Evolutionary conservation across 140 eudicot genomes (phyloP), one percentile per base, ranked within the genome.

Genomic region (Senecio squalidus): DNA sequence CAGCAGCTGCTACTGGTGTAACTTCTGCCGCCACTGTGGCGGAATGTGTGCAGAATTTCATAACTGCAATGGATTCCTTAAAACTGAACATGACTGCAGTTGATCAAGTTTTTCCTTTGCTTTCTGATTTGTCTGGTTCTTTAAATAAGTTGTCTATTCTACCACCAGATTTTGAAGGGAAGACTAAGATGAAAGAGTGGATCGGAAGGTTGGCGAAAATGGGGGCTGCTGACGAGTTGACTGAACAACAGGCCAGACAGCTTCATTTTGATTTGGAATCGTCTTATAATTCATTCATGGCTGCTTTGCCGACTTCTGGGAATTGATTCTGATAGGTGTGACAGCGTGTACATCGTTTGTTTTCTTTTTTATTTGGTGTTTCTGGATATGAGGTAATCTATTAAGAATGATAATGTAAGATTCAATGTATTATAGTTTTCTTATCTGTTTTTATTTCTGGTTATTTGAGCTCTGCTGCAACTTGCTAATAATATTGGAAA

Each of bases 201-300:
- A 70, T 89, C 27, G 86, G 63, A 5, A 67, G 95, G 73, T 24
- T 89, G 58, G 72, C 89, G 1, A 89, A 89, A 79, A 90, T 86
- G 94, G 90, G 95, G 44, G 94, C 94, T 16, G 77, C 97, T 1
- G 94, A 90, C 74, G 94, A 90, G 82, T 64, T 86, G 62, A 86
- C 91, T 9, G 89, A 75, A 66, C 98, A 83, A 74, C 95, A 89
- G 72, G 70, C 90, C 5, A 67, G 96, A 27, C 94, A 88, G 58
- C 85, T 88, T 36, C 95, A 81, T 69, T 92, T 86, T 64, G 98
- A 92, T 65, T 77, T 92, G 18, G 98, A 92, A 44, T 84, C 98
- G 1, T 84, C 96, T 1, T 92, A 92, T 61, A 87, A 87, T 76
- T 86, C 98, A 4, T 87, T 92, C 66, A 87, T 87, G 96, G 98